Conservation (phyloP, 768 basidiomycete genomes). For the Tricholoma sp. region DNA sequence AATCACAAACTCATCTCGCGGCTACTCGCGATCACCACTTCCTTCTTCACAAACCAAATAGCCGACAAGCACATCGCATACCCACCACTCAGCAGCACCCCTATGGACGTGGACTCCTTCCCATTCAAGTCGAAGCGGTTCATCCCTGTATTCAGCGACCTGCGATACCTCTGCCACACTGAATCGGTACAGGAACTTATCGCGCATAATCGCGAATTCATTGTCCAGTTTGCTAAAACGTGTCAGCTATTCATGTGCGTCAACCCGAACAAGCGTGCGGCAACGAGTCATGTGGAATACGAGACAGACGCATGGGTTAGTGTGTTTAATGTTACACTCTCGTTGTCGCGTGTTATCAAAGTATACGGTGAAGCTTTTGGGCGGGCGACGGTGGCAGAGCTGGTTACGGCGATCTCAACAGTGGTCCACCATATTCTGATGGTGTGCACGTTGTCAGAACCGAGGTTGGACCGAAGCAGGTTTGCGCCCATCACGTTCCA, state of each 20-base stretch:
- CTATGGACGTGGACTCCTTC: constrained; percentile 75
- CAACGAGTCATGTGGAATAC: constrained; percentile 84
- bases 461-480: constrained; percentile 61
- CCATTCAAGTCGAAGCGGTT: constrained; percentile 95
- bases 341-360: constrained; percentile 83
- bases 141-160: constrained; percentile 90
- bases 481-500: constrained; percentile 63
- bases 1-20: constrained; percentile 70
- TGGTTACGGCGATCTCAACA: constrained; percentile 61
- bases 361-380: constrained; percentile 83
- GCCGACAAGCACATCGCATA: constrained; percentile 61
- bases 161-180: constrained; percentile 82
- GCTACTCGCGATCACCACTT: constrained; percentile 77
- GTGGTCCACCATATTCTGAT: constrained; percentile 70
- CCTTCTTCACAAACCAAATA: constrained; percentile 93
- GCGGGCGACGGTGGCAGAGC: constrained; percentile 49
- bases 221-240: constrained; percentile 67
- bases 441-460: constrained; percentile 64
- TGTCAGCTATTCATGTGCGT: constrained; percentile 91
- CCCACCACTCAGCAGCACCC: constrained; percentile 23
- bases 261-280: constrained; percentile 85
- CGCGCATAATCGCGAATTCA: constrained; percentile 58
- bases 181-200: constrained; percentile 77
- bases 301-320: constrained; percentile 97
- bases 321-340: constrained; percentile 92